A percentile compares a stretch with the other conserved stretches of the same genome.
These are phyloP conservation scores for Ceratocystis colombiana DNA, from an alignment of 2,329 filamentous ascomycete species.

Conservation along the genomic window DNA sequence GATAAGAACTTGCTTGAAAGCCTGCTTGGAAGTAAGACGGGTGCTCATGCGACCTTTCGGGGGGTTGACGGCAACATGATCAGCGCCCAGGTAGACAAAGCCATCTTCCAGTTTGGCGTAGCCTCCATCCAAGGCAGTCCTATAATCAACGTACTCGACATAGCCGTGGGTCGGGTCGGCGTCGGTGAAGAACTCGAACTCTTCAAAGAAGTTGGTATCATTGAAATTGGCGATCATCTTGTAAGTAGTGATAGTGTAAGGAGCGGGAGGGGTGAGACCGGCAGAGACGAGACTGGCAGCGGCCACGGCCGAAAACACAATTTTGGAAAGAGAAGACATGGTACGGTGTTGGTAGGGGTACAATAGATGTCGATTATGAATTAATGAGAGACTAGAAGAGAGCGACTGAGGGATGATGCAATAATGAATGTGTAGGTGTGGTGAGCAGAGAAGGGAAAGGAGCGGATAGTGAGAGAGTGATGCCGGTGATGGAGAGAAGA, in stretches of 20 bases:
- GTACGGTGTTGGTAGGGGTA: neutral
- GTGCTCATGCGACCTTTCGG: constrained; percentile 43
- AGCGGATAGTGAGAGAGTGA: neutral
- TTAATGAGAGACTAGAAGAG: neutral
- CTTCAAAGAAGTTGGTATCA: constrained; percentile 45
- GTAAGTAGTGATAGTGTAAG: constrained; percentile 32
- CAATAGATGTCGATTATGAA: neutral
- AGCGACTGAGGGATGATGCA: neutral
- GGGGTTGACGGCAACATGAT: constrained; percentile 48
- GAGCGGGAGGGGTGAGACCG: neutral
- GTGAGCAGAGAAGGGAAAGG: constrained; percentile 1
- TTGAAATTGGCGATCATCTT: constrained; percentile 41
- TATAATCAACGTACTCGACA: constrained; percentile 55
- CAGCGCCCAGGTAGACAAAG: constrained; percentile 59
- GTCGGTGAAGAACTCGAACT: constrained; percentile 46
- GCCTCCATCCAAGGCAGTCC: constrained; percentile 44
- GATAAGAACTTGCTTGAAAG: no score
- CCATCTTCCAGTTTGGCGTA: constrained; percentile 48
- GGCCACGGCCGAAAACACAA: constrained; percentile 16
- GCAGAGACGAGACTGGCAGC: constrained; percentile 15
- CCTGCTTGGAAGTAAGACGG: no score
- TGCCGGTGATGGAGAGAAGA: constrained; percentile 1
- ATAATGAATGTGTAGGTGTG: neutral
- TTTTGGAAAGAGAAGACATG: constrained; percentile 20
- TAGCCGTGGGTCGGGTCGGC: constrained; percentile 65